phyloP scores from a whole-genome alignment of 768 basidiomycete species.

The Mycena venus region DNA sequence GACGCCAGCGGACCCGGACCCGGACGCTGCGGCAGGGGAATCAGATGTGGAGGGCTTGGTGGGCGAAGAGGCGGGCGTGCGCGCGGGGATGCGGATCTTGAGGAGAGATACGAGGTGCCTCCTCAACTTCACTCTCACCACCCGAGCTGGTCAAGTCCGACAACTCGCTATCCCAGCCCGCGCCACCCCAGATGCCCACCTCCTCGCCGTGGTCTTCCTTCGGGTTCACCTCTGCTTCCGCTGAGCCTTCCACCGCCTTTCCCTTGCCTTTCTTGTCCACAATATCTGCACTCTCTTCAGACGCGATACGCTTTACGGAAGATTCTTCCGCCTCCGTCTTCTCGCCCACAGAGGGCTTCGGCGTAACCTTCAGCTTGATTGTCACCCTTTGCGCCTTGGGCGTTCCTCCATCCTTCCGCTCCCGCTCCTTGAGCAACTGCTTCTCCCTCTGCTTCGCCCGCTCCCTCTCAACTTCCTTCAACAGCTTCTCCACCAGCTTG shows the following conservation, averaged over 20 bases:
- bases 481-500: no score
- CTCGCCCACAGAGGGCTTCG: not conserved
- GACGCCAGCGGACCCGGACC: not conserved
- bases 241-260: not conserved
- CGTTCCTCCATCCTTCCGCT: not conserved
- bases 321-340: not conserved
- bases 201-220: not conserved
- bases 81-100: conserved; percentile 36
- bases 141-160: conserved; percentile 22
- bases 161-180: conserved; percentile 34
- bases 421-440: not conserved
- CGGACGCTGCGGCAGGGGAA: not conserved
- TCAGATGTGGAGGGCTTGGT: not conserved
- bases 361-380: conserved; percentile 24
- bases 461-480: not conserved
- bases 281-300: not conserved
- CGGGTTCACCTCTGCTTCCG: not conserved
- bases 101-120: conserved; percentile 19
- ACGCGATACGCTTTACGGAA: not conserved
- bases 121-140: conserved; percentile 17
- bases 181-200: conserved; percentile 8
- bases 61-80: conserved; percentile 14
- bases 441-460: not conserved
- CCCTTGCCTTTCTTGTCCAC: not conserved
- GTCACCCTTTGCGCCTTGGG: conserved; percentile 11